These are phyloP conservation scores for Scalesia atractyloides DNA, from an alignment of 129 eudicot genomes.

Conservation along the genomic window DNA sequence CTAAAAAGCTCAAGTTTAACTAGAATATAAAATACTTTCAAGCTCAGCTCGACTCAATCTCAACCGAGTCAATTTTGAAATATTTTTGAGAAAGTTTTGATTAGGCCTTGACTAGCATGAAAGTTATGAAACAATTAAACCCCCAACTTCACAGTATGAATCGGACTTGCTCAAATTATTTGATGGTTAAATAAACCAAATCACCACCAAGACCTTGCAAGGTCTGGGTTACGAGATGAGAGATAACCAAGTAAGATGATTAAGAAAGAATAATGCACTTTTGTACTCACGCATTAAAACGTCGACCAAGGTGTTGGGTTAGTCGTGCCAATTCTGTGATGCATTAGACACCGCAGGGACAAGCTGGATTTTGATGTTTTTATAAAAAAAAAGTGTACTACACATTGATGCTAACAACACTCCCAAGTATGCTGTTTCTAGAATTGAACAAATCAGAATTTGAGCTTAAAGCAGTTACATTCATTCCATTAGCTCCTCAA, in stretches of 20 bases:
- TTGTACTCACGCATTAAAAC: neutral
- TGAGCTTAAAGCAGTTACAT: conserved; percentile 34
- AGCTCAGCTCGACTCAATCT: too few species aligned
- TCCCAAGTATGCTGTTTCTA: conserved; percentile 27
- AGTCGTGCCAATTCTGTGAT: neutral
- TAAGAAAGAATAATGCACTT: too few species aligned
- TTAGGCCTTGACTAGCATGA: too few species aligned
- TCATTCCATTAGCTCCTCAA: conserved; percentile 38
- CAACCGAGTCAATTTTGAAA: too few species aligned
- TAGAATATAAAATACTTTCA: too few species aligned
- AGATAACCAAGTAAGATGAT: too few species aligned
- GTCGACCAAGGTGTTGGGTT: too few species aligned
- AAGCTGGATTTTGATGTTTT: conserved; percentile 18
- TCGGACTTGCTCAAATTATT: neutral
- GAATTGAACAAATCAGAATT: conserved; percentile 17
- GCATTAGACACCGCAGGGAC: neutral
- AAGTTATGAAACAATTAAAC: too few species aligned
- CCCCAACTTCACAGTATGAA: too few species aligned
- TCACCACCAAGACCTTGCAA: neutral
- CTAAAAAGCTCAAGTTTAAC: too few species aligned
- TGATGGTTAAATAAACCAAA: neutral
- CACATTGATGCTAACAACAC: conserved; percentile 5
- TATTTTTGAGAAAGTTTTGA: too few species aligned
- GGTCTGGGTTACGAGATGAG: neutral
- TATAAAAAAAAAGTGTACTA: neutral